phyloP scores from a whole-genome alignment of 2,329 filamentous ascomycete species.

The Epichloe sp. region DNA sequence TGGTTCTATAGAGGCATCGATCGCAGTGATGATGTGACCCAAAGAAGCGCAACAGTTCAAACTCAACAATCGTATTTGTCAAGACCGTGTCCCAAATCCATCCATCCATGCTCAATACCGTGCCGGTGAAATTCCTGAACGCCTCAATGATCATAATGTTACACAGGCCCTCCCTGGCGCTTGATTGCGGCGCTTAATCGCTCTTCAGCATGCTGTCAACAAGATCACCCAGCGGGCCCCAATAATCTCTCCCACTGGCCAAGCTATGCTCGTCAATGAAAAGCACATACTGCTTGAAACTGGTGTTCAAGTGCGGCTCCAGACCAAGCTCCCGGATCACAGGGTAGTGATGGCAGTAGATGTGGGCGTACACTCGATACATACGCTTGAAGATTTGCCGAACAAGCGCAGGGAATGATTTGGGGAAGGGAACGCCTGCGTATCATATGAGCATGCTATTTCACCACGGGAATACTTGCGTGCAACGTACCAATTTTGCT shows the following conservation, averaged over 20 bases:
- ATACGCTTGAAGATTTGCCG: slow-evolving; percentile 98
- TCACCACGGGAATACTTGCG: background rate
- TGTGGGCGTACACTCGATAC: slow-evolving; percentile 96
- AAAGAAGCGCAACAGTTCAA: background rate
- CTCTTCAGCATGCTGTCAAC: slow-evolving; percentile 97
- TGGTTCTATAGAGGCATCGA: background rate
- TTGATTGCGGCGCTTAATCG: slow-evolving; percentile 40
- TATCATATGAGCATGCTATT: background rate
- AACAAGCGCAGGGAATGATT: slow-evolving; percentile 76
- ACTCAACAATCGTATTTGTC: background rate
- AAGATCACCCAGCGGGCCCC: slow-evolving; percentile 86
- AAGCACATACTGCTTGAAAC: slow-evolving; percentile 98
- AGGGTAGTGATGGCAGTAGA: slow-evolving; percentile 99
- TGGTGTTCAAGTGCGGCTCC: slow-evolving; percentile 95
- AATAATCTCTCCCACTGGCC: slow-evolving; percentile 91
- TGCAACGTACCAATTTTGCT: slow-evolving; percentile 60
- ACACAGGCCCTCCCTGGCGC: background rate
- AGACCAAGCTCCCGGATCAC: slow-evolving; percentile 90
- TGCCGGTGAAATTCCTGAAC: slow-evolving; percentile 8
- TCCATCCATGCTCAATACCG: background rate
- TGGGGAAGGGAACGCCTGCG: slow-evolving; percentile 80
- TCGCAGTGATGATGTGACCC: background rate
- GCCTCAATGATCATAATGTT: slow-evolving; percentile 10
- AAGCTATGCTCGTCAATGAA: slow-evolving; percentile 95
- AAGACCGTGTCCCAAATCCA: background rate